These are phyloP conservation scores for Fraxinus pennsylvanica DNA, from an alignment of 257 asterid genomes.

Conservation along the genomic window DNA sequence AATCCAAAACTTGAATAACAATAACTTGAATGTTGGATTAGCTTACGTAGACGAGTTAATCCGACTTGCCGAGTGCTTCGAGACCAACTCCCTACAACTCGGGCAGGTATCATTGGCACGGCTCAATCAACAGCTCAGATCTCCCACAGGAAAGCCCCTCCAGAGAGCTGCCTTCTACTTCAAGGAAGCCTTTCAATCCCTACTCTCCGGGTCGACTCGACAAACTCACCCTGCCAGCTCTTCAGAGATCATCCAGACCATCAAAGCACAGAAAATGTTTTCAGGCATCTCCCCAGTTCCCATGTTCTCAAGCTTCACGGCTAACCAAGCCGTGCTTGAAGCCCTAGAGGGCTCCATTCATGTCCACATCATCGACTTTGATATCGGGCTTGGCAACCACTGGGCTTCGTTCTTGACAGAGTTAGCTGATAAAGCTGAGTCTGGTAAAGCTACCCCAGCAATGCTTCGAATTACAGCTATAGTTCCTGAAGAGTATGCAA, in stretches of 20 bases:
- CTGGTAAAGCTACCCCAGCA: constrained; percentile 41
- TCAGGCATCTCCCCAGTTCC: constrained; percentile 74
- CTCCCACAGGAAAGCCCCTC: constrained; percentile 69
- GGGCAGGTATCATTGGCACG: constrained; percentile 76
- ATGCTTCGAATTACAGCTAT: constrained; percentile 68
- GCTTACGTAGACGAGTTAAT: constrained; percentile 82
- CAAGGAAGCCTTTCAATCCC: constrained; percentile 86
- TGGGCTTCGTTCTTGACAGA: constrained; percentile 93
- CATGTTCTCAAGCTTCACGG: constrained; percentile 83
- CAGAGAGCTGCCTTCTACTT: constrained; percentile 89
- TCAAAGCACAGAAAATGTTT: constrained; percentile 71
- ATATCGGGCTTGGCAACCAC: constrained; percentile 62
- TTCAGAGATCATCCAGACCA: constrained; percentile 62
- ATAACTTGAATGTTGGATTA: constrained; percentile 47
- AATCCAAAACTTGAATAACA: not conserved
- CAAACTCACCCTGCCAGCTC: constrained; percentile 43
- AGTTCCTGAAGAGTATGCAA: constrained; percentile 66
- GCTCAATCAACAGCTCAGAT: constrained; percentile 70
- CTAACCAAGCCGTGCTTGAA: constrained; percentile 85
- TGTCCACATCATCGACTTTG: constrained; percentile 82
- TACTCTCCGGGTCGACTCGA: constrained; percentile 64
- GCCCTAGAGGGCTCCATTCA: constrained; percentile 59
- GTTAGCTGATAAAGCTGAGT: constrained; percentile 65
- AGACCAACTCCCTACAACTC: constrained; percentile 75
- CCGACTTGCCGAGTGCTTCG: constrained; percentile 86